Percentiles rank a stretch among this genome's conserved stretches.
phyloP scores from a whole-genome alignment of 2,329 filamentous ascomycete species.

The Penicillium freii region DNA sequence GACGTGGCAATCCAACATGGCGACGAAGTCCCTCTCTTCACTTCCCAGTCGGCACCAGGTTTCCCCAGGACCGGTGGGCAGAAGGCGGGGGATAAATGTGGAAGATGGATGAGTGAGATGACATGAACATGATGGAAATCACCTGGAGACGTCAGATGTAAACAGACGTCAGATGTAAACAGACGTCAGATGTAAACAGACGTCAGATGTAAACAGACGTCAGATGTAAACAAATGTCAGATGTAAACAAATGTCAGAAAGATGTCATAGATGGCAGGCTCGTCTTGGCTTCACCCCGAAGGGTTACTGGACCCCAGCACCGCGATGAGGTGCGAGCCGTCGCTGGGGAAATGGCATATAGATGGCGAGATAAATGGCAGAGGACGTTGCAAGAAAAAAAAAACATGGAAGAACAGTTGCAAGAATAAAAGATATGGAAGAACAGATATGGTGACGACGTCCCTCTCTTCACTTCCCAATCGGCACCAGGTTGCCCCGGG shows the following conservation, averaged over 20 bases:
- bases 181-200: too few relatives aligned
- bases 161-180: too few relatives aligned
- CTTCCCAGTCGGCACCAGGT: neutral
- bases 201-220: too few relatives aligned
- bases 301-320: constrained; percentile 17
- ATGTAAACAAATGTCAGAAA: too few relatives aligned
- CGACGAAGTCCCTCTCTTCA: neutral
- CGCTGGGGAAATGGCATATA: constrained; percentile 6
- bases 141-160: too few relatives aligned
- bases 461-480: neutral
- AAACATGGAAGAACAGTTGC: too few relatives aligned
- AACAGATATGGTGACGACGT: neutral
- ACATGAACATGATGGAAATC: too few relatives aligned
- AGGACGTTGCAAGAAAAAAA: neutral
- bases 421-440: too few relatives aligned
- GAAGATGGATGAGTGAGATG: too few relatives aligned
- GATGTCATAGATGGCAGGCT: neutral
- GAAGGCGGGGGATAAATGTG: neutral
- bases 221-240: too few relatives aligned
- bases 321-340: constrained; percentile 18
- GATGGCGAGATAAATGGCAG: neutral
- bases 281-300: constrained; percentile 15
- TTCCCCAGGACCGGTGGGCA: neutral
- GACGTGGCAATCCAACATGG: too few relatives aligned
- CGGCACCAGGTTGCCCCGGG: neutral